Evolutionary conservation across 2,329 filamentous ascomycete species (phyloP).

Genomic region (Lecanosticta acicola): DNA sequence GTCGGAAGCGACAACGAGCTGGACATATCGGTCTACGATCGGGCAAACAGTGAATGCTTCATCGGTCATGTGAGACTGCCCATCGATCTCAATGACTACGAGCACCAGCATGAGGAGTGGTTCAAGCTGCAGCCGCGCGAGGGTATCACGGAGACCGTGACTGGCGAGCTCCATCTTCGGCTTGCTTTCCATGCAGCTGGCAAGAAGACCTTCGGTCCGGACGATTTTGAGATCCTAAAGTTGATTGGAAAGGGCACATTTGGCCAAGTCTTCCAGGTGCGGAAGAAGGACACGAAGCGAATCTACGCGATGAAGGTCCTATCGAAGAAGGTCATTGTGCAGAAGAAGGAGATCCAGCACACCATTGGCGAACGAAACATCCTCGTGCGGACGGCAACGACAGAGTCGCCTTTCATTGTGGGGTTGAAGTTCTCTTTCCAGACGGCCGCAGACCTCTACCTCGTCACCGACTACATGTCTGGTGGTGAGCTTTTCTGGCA

Average conservation of each 20-base stretch:
- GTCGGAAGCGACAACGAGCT: conserved; percentile 85
- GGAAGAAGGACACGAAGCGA: conserved; percentile 90
- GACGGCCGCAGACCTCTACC: conserved; percentile 88
- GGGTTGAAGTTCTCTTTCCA: conserved; percentile 98
- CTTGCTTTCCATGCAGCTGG: conserved; percentile 81
- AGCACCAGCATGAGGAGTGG: conserved; percentile 75
- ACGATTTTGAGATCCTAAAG: conserved; percentile 92
- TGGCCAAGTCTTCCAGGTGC: conserved; percentile 95
- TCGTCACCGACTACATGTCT: conserved; percentile 99
- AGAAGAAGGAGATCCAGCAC: conserved; percentile 98
- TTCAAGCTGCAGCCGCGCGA: conserved; percentile 75
- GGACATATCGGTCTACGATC: conserved; percentile 90
- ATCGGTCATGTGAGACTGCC: conserved; percentile 83
- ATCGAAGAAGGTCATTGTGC: conserved; percentile 98
- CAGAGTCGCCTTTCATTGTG: conserved; percentile 95
- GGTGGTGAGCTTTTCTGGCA: conserved; percentile 98
- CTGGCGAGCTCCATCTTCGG: conserved; percentile 82
- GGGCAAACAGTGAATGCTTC: conserved; percentile 77
- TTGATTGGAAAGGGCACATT: conserved; percentile 98
- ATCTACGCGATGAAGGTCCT: conserved; percentile 99
- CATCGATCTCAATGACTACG: conserved; percentile 62
- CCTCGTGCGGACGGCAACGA: conserved; percentile 87
- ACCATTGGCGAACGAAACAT: conserved; percentile 97
- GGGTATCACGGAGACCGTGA: conserved; percentile 67
- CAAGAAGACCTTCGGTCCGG: conserved; percentile 86